Percentiles rank a stretch among this genome's conserved stretches.
Conservation (phyloP, 306 rosid genomes). For the Sechiopsis laciniata region DNA sequence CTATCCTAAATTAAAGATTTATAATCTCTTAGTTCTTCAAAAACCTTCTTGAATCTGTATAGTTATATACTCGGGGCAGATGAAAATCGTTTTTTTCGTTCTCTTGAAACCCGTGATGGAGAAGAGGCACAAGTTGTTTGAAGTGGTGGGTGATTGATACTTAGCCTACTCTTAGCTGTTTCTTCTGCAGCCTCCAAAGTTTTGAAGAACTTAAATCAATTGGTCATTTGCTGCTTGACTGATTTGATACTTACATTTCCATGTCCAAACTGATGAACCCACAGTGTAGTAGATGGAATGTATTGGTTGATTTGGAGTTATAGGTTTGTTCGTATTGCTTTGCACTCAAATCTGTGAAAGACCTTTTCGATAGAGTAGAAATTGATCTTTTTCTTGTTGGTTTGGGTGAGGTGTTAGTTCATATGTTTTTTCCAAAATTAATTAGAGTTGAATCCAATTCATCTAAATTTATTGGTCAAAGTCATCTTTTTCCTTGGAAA, state of each 20-base stretch:
- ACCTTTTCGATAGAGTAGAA: neutral
- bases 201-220: neutral
- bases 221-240: constrained; percentile 11
- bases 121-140: neutral
- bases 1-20: too few species aligned
- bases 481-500: neutral
- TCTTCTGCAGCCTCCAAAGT: neutral
- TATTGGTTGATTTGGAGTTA: neutral
- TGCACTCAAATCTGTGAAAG: neutral
- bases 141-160: neutral
- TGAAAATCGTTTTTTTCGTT: neutral
- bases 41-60: too few species aligned
- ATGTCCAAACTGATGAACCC: constrained; percentile 1
- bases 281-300: neutral
- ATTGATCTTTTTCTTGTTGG: neutral
- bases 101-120: neutral
- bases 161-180: constrained; percentile 2
- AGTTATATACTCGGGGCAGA: too few species aligned
- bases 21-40: neutral
- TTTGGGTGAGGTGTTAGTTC: neutral
- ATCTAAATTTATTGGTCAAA: neutral
- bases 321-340: neutral
- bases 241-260: neutral
- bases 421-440: neutral
- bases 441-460: constrained; percentile 3